Base-by-base conservation (phyloP, 2,329 filamentous ascomycete genomes). In the Knoxdaviesia capensis region DNA sequence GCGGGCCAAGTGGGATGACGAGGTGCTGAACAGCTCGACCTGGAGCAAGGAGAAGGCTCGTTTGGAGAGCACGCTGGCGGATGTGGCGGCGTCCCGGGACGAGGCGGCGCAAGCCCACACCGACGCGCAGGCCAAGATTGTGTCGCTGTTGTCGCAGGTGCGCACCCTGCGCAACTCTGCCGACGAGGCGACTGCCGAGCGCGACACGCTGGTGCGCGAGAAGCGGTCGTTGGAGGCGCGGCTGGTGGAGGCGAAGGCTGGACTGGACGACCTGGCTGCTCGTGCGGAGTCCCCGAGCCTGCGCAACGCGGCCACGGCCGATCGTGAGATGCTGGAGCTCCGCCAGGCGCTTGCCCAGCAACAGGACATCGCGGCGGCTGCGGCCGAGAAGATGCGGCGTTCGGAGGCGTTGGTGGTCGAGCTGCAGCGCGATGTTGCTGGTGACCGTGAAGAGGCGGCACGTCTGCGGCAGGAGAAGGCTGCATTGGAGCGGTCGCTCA, bases 1-100 rank as follows among this genome's bases (percentile, higher is more conserved):
- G 45, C 77, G 90, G 49, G 86, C 79, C 50, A 96, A 96, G 62
- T 96, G 90, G 88, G 90, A 98, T 53, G 85, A 96, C 52, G 88
- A 98, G 60, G 85, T 96, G 7, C 74, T 96, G 51, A 96, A 96
- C 62, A 93, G 85, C 59, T 93, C 86, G 10, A 94, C 88, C 1
- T 96, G 90, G 87, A 87, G 87, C 8, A 98, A 98, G 64, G 88
- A 98, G 62, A 96, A 96, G 66, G 73, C 85, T 10, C 79, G 88
- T 10, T 69, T 98, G 36, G 88, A 96, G 56, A 76, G 86, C 46
- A 92, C 86, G 5, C 68, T 98, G 43, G 77, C 88, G 41, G 86
- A 94, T 56, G 73, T 96, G 32, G 80, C 82, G 7, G 78, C 83
- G 40, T 93, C 86, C n/a, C 77, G 88, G 3, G 88, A 98, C 49